Evolutionary conservation across 75 land plant species (phyloP), one percentile per base, ranked within the genome.

Genomic region (Cryptomeria japonica): DNA sequence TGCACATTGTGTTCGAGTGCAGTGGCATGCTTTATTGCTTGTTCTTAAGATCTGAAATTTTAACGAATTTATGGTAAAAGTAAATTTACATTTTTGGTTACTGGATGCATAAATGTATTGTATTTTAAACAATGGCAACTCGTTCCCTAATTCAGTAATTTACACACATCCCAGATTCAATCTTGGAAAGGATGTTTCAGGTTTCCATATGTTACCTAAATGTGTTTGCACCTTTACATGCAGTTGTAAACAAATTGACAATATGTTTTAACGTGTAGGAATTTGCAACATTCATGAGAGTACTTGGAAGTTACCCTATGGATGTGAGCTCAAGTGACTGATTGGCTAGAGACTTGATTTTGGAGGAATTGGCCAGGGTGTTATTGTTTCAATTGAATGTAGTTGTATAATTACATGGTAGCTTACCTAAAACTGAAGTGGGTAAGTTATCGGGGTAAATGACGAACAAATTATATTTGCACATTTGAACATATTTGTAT

Each of bases 291-390:
- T 96, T 92, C 87, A 75, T 97, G 86, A 92, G 99, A 87, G 96
- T 96, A 16, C 87, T 96, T 37, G 99, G 99, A 84, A 95, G 99
- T 73, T 97, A 95, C 87, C 99, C 99, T 8, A 90, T 88, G 89
- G 97, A 97, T 75, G 79, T 86, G n/a, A 91, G 80, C 80, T 38
- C 79, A 18, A 76, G 39, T 37, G 15, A 76, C 4, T 76, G 37
- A 76, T 16, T 34, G 5, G 34, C 34, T 22, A 36, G 25, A 37
- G 6, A 77, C 8, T 3, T 77, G 16, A 15, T 4, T 10, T 1
- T 41, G 19, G 41, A 77, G 38, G 19, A 77, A 38, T 77, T 36
- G 25, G 39, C 22, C 18, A 37, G 12, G 22, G 41, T 36, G 38
- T 16, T 77, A 77, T 77, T 77, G 25, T 15, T 16, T 77, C 70